phyloP scores from a whole-genome alignment of 768 basidiomycete genomes.

The Tricholomella constricta region DNA sequence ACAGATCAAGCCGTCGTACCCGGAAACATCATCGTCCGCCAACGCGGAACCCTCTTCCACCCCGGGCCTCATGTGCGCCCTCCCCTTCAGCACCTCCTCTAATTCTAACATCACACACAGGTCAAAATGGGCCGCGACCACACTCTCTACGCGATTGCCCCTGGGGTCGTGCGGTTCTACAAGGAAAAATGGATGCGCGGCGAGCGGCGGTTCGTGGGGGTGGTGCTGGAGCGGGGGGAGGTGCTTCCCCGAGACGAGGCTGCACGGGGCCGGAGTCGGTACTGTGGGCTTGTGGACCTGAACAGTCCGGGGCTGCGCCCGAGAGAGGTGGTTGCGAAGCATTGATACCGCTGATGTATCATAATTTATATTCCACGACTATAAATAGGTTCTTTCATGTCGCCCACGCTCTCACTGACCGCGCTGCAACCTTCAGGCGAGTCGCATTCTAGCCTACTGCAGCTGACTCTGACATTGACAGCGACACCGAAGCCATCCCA shows the following conservation, averaged over 20 bases:
- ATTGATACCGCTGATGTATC: constrained; percentile 11
- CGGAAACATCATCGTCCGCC: constrained; percentile 95
- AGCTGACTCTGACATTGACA: not conserved
- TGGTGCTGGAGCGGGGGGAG: constrained; percentile 83
- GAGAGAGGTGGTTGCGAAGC: constrained; percentile 16
- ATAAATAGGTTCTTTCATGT: too few species aligned
- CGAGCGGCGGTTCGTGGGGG: constrained; percentile 79
- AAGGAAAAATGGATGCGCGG: constrained; percentile 72
- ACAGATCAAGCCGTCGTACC: constrained; percentile 90
- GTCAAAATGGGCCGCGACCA: constrained; percentile 93
- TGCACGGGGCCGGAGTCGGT: constrained; percentile 76
- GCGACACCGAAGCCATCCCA: constrained; percentile 51
- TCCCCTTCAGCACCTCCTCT: not conserved
- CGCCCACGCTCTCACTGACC: constrained; percentile 2
- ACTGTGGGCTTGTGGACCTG: constrained; percentile 77
- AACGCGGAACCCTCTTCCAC: constrained; percentile 91
- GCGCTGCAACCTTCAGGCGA: constrained; percentile 16
- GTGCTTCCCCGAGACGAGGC: constrained; percentile 82
- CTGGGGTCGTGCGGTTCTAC: constrained; percentile 96
- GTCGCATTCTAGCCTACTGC: not conserved
- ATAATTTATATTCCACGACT: too few species aligned
- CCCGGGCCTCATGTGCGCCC: constrained; percentile 82
- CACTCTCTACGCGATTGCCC: constrained; percentile 87
- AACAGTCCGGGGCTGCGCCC: constrained; percentile 32
- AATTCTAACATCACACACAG: too few species aligned